phyloP scores from a whole-genome alignment of 2,329 filamentous ascomycete genomes.

The Neoascochyta sp. region DNA sequence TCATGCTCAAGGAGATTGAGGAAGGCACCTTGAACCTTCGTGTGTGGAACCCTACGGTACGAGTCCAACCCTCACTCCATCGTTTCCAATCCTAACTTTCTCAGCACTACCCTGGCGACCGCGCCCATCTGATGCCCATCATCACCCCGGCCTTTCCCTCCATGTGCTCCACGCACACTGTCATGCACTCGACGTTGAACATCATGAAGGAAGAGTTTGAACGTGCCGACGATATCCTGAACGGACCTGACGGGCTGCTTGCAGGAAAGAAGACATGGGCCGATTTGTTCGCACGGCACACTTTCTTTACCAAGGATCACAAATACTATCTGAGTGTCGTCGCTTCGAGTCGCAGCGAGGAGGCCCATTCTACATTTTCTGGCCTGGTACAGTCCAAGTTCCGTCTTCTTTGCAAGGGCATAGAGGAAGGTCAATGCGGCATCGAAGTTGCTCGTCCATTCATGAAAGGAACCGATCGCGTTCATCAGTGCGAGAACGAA shows the following conservation, averaged over 20 bases:
- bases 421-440: constrained; percentile 71
- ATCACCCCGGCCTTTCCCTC: constrained; percentile 97
- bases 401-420: constrained; percentile 73
- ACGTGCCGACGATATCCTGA: constrained; percentile 71
- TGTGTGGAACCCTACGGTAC: constrained; percentile 89
- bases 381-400: constrained; percentile 93
- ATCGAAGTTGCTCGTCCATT: constrained; percentile 86
- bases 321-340: constrained; percentile 94
- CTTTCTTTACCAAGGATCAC: constrained; percentile 88
- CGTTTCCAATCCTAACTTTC: constrained; percentile 5
- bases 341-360: constrained; percentile 75
- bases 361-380: constrained; percentile 81
- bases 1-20: constrained; percentile 84
- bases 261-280: constrained; percentile 74
- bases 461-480: constrained; percentile 85
- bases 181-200: constrained; percentile 78
- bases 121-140: constrained; percentile 91
- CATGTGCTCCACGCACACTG: constrained; percentile 96
- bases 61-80: constrained; percentile 16
- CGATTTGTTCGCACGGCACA: constrained; percentile 83
- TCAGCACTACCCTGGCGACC: constrained; percentile 73
- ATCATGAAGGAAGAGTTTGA: constrained; percentile 81
- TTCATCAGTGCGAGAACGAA: constrained; percentile 64
- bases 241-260: constrained; percentile 74
- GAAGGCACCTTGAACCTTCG: constrained; percentile 74